Evolutionary conservation across 2,329 filamentous ascomycete species (phyloP).

Genomic region (Dactylellina sp.): DNA sequence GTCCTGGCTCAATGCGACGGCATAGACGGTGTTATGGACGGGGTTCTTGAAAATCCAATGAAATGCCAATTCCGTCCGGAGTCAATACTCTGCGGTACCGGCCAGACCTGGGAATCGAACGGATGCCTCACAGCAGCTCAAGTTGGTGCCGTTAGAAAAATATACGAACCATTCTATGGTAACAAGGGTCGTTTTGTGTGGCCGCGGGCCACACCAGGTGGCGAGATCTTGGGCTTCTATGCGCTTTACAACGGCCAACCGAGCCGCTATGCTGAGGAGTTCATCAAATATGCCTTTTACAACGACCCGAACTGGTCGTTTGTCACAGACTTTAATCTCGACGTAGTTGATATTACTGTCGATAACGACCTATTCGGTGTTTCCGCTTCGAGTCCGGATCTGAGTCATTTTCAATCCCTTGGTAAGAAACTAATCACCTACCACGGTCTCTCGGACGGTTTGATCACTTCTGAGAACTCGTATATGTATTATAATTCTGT

Average conservation of each 20-base stretch:
- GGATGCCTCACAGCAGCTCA: constrained; percentile 62
- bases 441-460: constrained; percentile 63
- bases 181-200: constrained; percentile 62
- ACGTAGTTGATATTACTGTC: constrained; percentile 63
- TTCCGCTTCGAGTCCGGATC: constrained; percentile 64
- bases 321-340: constrained; percentile 62
- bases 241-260: not conserved
- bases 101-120: constrained; percentile 14
- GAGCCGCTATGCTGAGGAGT: constrained; percentile 60
- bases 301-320: constrained; percentile 64
- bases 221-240: not conserved
- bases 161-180: constrained; percentile 62
- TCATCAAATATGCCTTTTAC: constrained; percentile 66
- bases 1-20: constrained; percentile 67
- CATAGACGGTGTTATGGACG: constrained; percentile 67
- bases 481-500: constrained; percentile 39
- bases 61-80: constrained; percentile 62
- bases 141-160: constrained; percentile 61
- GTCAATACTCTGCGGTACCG: constrained; percentile 61
- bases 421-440: constrained; percentile 67
- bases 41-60: constrained; percentile 64
- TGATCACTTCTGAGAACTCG: constrained; percentile 33
- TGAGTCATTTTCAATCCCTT: constrained; percentile 63
- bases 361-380: constrained; percentile 62
- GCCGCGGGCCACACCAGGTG: constrained; percentile 26